Percentiles rank a stretch among this genome's conserved stretches.
phyloP scores from a whole-genome alignment of 306 rosid species.

The Cucumis cinereus region DNA sequence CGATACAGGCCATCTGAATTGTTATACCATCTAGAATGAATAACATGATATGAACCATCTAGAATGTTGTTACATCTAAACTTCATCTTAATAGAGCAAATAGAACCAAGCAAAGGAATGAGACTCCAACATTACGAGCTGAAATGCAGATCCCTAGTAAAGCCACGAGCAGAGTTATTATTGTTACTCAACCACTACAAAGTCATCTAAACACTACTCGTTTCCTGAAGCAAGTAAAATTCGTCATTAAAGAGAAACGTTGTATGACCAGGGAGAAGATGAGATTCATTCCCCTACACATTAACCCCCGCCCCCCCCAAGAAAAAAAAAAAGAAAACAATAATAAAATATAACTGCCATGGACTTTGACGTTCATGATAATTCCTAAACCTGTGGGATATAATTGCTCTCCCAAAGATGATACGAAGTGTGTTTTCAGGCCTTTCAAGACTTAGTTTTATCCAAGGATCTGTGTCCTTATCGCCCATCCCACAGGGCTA shows the following conservation, averaged over 20 bases:
- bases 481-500: background rate
- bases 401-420: background rate
- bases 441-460: background rate
- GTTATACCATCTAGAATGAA: background rate
- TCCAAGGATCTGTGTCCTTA: background rate
- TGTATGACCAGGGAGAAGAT: background rate
- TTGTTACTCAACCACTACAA: background rate
- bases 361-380: background rate
- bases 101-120: background rate
- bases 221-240: background rate
- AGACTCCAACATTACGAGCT: background rate
- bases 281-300: background rate
- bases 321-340: no score
- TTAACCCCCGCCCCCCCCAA: no score
- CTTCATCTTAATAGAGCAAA: background rate
- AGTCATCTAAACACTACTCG: background rate
- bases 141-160: background rate
- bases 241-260: background rate
- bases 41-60: conserved; percentile 10
- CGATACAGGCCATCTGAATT: background rate
- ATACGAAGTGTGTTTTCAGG: background rate
- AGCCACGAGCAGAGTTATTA: background rate
- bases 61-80: background rate
- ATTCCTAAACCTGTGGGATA: background rate
- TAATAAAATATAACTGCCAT: background rate